phyloP scores from a whole-genome alignment of 139 green algal genomes.

The Chlamydomonas incerta region DNA sequence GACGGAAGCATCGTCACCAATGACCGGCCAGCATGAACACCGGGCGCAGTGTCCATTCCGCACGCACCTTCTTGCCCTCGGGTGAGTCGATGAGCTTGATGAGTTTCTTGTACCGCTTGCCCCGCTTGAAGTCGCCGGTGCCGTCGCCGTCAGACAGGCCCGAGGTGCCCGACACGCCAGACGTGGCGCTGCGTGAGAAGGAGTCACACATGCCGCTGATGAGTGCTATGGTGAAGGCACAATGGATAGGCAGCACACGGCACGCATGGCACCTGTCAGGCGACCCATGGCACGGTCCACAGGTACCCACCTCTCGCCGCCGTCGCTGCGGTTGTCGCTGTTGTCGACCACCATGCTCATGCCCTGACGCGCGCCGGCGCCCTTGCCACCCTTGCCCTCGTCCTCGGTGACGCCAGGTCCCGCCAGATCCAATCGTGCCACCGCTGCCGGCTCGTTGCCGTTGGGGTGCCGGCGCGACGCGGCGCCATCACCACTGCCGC shows the following conservation, averaged over 20 bases:
- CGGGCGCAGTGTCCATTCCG: no score
- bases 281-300: no score
- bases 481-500: not conserved
- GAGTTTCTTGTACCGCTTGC: slow-evolving; percentile 31
- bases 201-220: no score
- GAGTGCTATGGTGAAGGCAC: no score
- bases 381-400: not conserved
- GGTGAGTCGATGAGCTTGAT: slow-evolving; percentile 16
- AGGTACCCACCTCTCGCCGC: not conserved
- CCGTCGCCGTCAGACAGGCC: not conserved
- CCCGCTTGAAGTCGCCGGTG: slow-evolving; percentile 31
- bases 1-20: no score
- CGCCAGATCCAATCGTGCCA: no score
- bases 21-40: no score
- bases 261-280: no score
- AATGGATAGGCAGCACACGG: no score
- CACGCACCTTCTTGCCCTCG: not conserved
- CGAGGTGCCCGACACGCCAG: not conserved
- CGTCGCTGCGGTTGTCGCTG: slow-evolving; percentile 9
- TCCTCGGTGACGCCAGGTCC: no score
- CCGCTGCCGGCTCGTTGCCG: no score
- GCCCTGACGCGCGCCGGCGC: not conserved
- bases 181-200: no score
- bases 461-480: not conserved
- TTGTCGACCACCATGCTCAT: not conserved